Conservation (phyloP, 352 stramenopile genomes). For the Phytophthora litchii region DNA sequence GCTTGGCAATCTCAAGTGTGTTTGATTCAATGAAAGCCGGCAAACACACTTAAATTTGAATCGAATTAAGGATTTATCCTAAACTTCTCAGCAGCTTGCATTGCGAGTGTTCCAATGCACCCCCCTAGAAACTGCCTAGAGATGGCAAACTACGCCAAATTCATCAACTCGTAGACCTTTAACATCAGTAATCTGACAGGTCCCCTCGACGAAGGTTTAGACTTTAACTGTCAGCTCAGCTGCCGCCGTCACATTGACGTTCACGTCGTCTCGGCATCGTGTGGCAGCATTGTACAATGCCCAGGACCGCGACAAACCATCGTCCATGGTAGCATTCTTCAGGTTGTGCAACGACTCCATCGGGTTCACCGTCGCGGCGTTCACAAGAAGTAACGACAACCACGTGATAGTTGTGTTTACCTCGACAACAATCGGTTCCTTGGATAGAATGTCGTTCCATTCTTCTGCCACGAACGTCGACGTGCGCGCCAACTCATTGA, state of each 20-base stretch:
- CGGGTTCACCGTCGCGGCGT: constrained; percentile 66
- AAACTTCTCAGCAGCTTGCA: too few relatives aligned
- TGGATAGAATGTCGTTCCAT: constrained; percentile 77
- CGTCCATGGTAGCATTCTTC: constrained; percentile 62
- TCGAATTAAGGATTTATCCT: too few relatives aligned
- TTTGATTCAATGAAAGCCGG: too few relatives aligned
- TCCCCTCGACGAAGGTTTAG: too few relatives aligned
- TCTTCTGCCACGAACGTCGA: constrained; percentile 67
- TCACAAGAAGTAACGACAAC: constrained; percentile 75
- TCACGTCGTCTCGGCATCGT: constrained; percentile 28
- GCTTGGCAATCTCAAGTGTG: too few relatives aligned
- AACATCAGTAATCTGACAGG: too few relatives aligned
- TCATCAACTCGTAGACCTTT: too few relatives aligned
- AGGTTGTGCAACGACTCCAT: constrained; percentile 52
- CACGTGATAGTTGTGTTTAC: constrained; percentile 53
- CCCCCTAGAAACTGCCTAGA: too few relatives aligned
- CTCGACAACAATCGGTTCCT: constrained; percentile 54
- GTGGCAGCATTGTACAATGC: constrained; percentile 76
- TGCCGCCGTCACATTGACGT: constrained; percentile 3
- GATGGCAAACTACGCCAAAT: too few relatives aligned
- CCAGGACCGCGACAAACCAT: constrained; percentile 67
- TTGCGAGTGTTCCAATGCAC: too few relatives aligned
- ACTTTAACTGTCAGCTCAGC: constrained; percentile 4
- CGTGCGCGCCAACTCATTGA: constrained; percentile 72
- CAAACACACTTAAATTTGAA: too few relatives aligned